A percentile compares a stretch with the other conserved stretches of the same genome.
phyloP scores from a whole-genome alignment of 2,329 filamentous ascomycete genomes.

The Saccharata proteae region DNA sequence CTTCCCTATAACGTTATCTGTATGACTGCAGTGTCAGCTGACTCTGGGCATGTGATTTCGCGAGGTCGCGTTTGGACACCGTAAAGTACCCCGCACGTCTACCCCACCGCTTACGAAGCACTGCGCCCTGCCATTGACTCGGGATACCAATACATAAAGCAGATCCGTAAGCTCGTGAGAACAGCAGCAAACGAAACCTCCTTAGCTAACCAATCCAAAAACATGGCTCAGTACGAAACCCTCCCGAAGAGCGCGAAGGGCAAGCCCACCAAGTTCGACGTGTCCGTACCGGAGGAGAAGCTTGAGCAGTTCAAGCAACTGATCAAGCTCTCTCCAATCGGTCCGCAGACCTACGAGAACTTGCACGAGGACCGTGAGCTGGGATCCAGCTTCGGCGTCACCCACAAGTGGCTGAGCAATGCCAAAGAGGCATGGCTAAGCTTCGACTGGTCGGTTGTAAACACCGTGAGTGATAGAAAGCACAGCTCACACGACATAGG shows the following conservation, averaged over 20 bases:
- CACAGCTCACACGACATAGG: slow-evolving; percentile 1
- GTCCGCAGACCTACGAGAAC: slow-evolving; percentile 19
- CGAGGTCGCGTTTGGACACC: too few species aligned
- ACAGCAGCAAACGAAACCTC: background rate
- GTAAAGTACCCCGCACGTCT: too few species aligned
- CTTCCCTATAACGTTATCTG: too few species aligned
- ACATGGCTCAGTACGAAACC: slow-evolving; percentile 8
- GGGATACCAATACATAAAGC: too few species aligned
- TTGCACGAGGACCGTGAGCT: slow-evolving; percentile 15
- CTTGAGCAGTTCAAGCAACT: slow-evolving; percentile 24
- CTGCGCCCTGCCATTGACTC: too few species aligned
- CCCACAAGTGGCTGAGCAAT: slow-evolving; percentile 21
- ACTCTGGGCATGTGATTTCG: too few species aligned
- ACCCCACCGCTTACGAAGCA: too few species aligned
- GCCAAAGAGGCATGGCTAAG: slow-evolving; percentile 27
- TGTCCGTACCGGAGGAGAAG: slow-evolving; percentile 20
- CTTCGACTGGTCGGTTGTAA: slow-evolving; percentile 29
- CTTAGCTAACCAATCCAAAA: background rate
- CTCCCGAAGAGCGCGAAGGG: slow-evolving; percentile 4
- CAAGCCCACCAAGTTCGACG: slow-evolving; percentile 15
- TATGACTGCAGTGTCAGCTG: too few species aligned
- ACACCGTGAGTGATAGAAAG: slow-evolving; percentile 15
- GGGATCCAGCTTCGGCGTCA: slow-evolving; percentile 20
- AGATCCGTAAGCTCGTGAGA: too few species aligned
- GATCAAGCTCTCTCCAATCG: slow-evolving; percentile 21